phyloP scores from a whole-genome alignment of 176 grass and related monocot species.

The Chloris gayana region DNA sequence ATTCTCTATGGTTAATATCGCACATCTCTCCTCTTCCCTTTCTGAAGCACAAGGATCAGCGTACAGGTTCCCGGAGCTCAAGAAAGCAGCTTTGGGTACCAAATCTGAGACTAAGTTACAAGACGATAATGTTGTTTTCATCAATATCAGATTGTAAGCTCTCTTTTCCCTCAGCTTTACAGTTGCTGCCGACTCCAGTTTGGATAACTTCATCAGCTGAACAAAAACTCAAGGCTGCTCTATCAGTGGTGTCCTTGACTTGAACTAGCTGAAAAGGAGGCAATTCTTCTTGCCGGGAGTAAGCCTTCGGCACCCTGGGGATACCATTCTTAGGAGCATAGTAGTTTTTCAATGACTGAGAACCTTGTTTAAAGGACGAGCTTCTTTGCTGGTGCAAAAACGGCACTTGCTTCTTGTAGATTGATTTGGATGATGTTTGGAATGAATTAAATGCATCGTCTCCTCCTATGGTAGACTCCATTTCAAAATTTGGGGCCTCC shows the following conservation, averaged over 20 bases:
- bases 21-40: constrained; percentile 28
- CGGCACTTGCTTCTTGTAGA: constrained; percentile 37
- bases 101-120: constrained; percentile 30
- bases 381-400: constrained; percentile 26
- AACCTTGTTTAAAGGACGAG: constrained; percentile 36
- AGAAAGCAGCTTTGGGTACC: neutral
- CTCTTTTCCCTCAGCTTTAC: constrained; percentile 13
- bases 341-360: constrained; percentile 34
- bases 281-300: constrained; percentile 25
- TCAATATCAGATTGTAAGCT: constrained; percentile 24
- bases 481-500: constrained; percentile 29
- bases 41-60: constrained; percentile 35
- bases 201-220: constrained; percentile 10
- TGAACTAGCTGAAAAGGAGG: constrained; percentile 25
- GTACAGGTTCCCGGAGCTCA: constrained; percentile 9
- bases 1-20: constrained; percentile 37
- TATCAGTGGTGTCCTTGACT: constrained; percentile 18
- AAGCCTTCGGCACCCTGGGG: constrained; percentile 36
- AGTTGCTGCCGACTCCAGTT: constrained; percentile 8
- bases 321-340: constrained; percentile 36
- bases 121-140: constrained; percentile 19
- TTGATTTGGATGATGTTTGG: constrained; percentile 3
- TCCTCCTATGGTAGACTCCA: constrained; percentile 34
- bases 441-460: constrained; percentile 23
- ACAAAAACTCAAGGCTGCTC: constrained; percentile 13